A percentile compares a stretch with the other conserved stretches of the same genome.
Conservation (phyloP, 2,329 filamentous ascomycete genomes). For the Fusarium coffeatum region DNA sequence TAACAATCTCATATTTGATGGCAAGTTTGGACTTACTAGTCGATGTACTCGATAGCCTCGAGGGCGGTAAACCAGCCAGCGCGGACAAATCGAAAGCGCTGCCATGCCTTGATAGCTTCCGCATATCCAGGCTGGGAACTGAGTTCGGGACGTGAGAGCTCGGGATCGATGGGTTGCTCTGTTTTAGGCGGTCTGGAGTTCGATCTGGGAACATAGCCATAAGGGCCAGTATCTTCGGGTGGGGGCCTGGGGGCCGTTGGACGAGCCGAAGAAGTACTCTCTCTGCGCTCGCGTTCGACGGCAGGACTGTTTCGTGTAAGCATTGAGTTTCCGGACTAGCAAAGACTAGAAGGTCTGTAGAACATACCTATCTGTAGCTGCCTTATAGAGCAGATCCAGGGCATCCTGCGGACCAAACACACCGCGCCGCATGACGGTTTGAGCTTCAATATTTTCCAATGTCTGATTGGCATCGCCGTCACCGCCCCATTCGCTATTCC, state of each 20-base stretch:
- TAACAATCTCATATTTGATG: neutral
- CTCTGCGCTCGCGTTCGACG: conserved; percentile 41
- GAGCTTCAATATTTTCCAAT: conserved; percentile 73
- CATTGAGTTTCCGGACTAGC: neutral
- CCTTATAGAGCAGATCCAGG: conserved; percentile 89
- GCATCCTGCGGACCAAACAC: conserved; percentile 95
- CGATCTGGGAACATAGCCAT: conserved; percentile 33
- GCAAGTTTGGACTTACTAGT: conserved; percentile 72
- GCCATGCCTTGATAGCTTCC: conserved; percentile 87
- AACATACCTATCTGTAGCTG: conserved; percentile 72
- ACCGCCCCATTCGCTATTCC: conserved; percentile 52
- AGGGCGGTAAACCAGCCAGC: conserved; percentile 96
- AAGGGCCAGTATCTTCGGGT: conserved; percentile 36
- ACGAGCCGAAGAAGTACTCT: conserved; percentile 33
- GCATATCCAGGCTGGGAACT: conserved; percentile 67
- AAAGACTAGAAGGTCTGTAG: conserved; percentile 13
- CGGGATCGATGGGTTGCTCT: conserved; percentile 60
- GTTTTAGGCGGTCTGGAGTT: conserved; percentile 34
- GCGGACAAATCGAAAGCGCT: conserved; percentile 91
- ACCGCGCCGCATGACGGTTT: conserved; percentile 73
- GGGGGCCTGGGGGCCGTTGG: conserved; percentile 30
- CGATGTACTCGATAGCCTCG: conserved; percentile 92
- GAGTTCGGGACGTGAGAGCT: conserved; percentile 57
- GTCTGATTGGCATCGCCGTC: conserved; percentile 70
- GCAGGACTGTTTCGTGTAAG: conserved; percentile 39